These are phyloP conservation scores for Hebeloma cylindrosporum DNA, from an alignment of 768 basidiomycete species.

Conservation along the genomic window DNA sequence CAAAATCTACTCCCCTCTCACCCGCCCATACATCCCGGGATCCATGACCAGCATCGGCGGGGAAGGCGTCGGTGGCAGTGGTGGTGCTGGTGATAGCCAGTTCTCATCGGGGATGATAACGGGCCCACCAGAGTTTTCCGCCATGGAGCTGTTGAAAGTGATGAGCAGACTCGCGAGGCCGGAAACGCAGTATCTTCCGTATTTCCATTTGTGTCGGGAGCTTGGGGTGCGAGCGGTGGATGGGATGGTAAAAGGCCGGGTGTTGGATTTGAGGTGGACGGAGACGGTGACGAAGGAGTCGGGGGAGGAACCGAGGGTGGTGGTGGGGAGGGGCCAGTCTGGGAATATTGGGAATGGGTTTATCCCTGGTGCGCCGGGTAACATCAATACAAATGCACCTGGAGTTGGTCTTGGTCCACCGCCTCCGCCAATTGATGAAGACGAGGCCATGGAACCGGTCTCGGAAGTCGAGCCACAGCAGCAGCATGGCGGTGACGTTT, in stretches of 20 bases:
- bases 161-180: constrained; percentile 75
- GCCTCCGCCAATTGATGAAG: constrained; percentile 34
- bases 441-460: constrained; percentile 52
- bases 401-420: constrained; percentile 10
- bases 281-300: constrained; percentile 63
- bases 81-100: constrained; percentile 26
- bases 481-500: constrained; percentile 38
- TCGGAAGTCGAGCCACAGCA: constrained; percentile 37
- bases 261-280: constrained; percentile 77
- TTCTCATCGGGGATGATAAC: constrained; percentile 25
- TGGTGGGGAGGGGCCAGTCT: no score
- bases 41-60: constrained; percentile 39
- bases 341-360: no score
- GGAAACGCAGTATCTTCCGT: constrained; percentile 63
- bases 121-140: constrained; percentile 57
- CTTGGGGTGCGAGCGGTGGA: constrained; percentile 83
- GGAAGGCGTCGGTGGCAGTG: no score
- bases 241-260: constrained; percentile 77
- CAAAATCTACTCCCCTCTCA: constrained; percentile 53
- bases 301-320: constrained; percentile 24
- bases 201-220: constrained; percentile 81
- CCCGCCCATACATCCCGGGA: constrained; percentile 25
- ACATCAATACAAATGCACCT: no score
- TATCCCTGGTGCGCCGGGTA: no score
- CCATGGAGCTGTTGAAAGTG: constrained; percentile 76